Conservation (phyloP, 2,329 filamentous ascomycete genomes). For the Pyricularia sp. region DNA sequence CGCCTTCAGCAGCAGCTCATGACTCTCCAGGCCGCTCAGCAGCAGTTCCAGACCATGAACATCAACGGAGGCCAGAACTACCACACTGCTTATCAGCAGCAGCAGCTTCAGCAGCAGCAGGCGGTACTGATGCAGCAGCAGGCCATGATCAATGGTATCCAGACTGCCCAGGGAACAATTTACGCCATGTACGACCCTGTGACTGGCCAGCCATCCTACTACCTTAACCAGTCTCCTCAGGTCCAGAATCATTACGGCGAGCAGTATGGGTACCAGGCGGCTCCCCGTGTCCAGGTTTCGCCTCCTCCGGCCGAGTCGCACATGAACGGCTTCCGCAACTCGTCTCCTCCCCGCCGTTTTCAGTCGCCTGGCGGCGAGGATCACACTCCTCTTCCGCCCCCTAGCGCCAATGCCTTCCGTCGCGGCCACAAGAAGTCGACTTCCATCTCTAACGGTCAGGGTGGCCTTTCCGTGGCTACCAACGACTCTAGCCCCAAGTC, state of each 20-base stretch:
- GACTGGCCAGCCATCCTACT: slow-evolving; percentile 73
- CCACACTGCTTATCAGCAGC: slow-evolving; percentile 40
- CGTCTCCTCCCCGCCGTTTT: slow-evolving; percentile 51
- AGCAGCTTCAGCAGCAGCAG: slow-evolving; percentile 22
- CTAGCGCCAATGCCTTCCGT: slow-evolving; percentile 83
- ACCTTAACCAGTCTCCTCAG: slow-evolving; percentile 48
- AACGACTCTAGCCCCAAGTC: slow-evolving; percentile 39
- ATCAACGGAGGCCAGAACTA: slow-evolving; percentile 38
- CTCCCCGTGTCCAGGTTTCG: slow-evolving; percentile 69
- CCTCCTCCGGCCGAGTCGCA: slow-evolving; percentile 55
- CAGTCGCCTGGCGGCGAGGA: slow-evolving; percentile 54
- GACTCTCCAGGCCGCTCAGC: slow-evolving; percentile 67
- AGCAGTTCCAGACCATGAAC: slow-evolving; percentile 69
- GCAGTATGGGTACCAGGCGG: slow-evolving; percentile 30
- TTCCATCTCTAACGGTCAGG: slow-evolving; percentile 53
- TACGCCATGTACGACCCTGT: slow-evolving; percentile 75
- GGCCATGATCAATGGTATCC: slow-evolving; percentile 37
- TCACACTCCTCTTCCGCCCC: slow-evolving; percentile 61
- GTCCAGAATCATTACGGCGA: slow-evolving; percentile 17
- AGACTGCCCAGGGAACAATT: slow-evolving; percentile 56
- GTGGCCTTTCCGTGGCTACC: slow-evolving; percentile 28
- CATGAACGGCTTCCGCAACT: slow-evolving; percentile 43
- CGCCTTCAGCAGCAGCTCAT: slow-evolving; percentile 87
- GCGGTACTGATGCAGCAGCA: slow-evolving; percentile 50
- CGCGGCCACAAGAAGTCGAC: slow-evolving; percentile 85